phyloP scores from a whole-genome alignment of 768 basidiomycete species.

The Pulveroboletus ravenelii region DNA sequence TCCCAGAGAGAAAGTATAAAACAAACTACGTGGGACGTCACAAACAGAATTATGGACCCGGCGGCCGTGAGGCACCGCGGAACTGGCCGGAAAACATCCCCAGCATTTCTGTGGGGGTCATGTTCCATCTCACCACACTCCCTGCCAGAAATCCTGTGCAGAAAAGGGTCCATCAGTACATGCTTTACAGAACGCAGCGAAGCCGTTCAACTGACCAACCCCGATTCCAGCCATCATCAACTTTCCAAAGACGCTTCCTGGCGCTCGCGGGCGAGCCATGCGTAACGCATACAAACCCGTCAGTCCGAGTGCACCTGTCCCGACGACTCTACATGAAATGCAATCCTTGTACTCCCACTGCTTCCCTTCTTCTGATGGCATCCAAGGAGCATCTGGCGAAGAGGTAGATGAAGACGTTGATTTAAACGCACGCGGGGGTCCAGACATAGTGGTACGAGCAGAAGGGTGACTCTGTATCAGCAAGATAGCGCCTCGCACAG shows the following conservation, averaged over 20 bases:
- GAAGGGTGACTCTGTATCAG: not conserved
- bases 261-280: constrained; percentile 57
- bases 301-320: constrained; percentile 56
- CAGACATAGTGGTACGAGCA: constrained; percentile 13
- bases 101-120: constrained; percentile 24
- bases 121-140: constrained; percentile 28
- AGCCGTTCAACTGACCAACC: constrained; percentile 41
- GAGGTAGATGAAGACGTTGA: not conserved
- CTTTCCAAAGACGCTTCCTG: constrained; percentile 58
- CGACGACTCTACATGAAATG: constrained; percentile 65
- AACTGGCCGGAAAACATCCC: constrained; percentile 11
- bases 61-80: not conserved
- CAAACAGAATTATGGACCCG: constrained; percentile 3
- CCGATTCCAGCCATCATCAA: constrained; percentile 59
- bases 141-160: constrained; percentile 26
- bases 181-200: not conserved
- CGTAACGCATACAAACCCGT: constrained; percentile 66
- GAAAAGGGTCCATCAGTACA: constrained; percentile 8
- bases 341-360: constrained; percentile 44
- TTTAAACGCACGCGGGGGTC: constrained; percentile 12
- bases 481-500: not conserved
- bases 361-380: constrained; percentile 5
- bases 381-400: not conserved
- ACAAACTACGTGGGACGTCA: not conserved
- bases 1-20: not conserved